Conservation (phyloP, 192 early-diverging fungal genomes). For the Umbelopsis vinacea region DNA sequence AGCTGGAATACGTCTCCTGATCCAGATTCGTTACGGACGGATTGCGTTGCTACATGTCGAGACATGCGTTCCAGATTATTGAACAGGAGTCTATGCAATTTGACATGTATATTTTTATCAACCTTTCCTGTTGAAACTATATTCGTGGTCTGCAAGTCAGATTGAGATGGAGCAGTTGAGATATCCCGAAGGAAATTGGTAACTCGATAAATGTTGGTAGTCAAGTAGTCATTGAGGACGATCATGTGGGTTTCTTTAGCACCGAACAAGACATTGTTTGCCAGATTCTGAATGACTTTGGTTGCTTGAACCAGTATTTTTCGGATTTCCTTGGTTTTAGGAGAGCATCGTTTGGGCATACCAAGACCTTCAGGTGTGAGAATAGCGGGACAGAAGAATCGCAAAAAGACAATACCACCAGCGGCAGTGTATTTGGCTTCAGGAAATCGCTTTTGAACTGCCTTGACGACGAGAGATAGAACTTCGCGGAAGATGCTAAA, state of each 20-base stretch:
- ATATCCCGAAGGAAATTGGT: constrained; percentile 80
- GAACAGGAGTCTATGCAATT: constrained; percentile 63
- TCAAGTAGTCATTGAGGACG: constrained; percentile 84
- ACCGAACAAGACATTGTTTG: constrained; percentile 96
- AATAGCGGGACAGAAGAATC: constrained; percentile 93
- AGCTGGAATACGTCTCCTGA: constrained; percentile 17
- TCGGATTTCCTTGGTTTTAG: constrained; percentile 70
- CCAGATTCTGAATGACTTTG: constrained; percentile 95
- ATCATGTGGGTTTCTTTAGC: constrained; percentile 93
- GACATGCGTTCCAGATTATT: constrained; percentile 72
- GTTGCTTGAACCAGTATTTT: constrained; percentile 86
- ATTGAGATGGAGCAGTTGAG: constrained; percentile 42
- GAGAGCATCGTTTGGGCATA: constrained; percentile 60
- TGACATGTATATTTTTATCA: constrained; percentile 23
- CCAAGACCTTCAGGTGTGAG: constrained; percentile 85
- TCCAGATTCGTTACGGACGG: constrained; percentile 13
- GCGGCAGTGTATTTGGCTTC: constrained; percentile 84
- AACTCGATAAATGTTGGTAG: constrained; percentile 78
- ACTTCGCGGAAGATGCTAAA: constrained; percentile 69
- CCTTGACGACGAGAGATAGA: constrained; percentile 73
- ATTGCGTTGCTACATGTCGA: constrained; percentile 56
- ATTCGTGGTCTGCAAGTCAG: background rate
- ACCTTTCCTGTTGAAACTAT: background rate
- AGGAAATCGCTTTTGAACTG: constrained; percentile 80
- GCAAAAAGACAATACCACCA: constrained; percentile 93